phyloP scores from a whole-genome alignment of 768 basidiomycete species.

The Sistotremastrum suecicum region DNA sequence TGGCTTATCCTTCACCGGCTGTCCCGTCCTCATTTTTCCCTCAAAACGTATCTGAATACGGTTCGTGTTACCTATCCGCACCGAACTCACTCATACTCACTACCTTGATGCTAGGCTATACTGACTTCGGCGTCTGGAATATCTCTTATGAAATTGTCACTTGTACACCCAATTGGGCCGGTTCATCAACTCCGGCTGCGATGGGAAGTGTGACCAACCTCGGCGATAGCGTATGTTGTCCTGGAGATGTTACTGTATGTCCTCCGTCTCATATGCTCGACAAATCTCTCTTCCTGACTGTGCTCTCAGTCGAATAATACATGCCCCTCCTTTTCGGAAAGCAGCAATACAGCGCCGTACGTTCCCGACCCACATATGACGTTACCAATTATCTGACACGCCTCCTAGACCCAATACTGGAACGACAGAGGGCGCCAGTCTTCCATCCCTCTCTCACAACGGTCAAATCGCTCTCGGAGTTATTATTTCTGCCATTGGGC shows the following conservation, averaged over 20 bases:
- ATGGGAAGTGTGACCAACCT: constrained; percentile 52
- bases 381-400: no score
- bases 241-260: constrained; percentile 47
- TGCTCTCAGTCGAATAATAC: no score
- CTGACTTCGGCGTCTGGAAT: constrained; percentile 84
- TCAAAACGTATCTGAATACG: constrained; percentile 51
- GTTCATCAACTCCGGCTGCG: constrained; percentile 40
- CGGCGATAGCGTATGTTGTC: constrained; percentile 56
- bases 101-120: constrained; percentile 11
- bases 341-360: no score
- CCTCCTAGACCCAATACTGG: no score
- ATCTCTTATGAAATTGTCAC: constrained; percentile 52
- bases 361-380: no score
- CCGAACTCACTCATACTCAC: neutral
- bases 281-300: no score
- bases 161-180: constrained; percentile 51
- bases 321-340: no score
- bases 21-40: constrained; percentile 68
- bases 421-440: no score
- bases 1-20: constrained; percentile 59
- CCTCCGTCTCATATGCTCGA: neutral
- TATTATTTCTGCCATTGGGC: no score
- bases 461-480: no score
- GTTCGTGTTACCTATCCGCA: constrained; percentile 17
- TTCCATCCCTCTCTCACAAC: no score